Base-by-base conservation (phyloP, 78 protist species). In the Monosiga brevicollis region DNA sequence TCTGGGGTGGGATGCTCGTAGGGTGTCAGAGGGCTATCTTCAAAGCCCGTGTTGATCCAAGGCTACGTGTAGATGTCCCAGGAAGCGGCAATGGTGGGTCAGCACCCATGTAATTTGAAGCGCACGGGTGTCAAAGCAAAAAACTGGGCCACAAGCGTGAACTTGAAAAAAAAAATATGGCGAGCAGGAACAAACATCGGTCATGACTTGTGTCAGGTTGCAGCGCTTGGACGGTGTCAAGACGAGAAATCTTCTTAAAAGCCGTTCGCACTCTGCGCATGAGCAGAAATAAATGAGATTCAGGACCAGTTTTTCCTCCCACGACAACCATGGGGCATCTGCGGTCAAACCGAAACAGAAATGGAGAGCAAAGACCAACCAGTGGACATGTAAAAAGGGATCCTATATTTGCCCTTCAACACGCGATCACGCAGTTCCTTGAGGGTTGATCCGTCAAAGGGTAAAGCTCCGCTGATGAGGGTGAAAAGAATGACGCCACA, bases 371-470 rank as follows among this genome's bases (percentile, higher is more conserved):
- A 10, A 15, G 41, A 15, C 85, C 10, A 34, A 82, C 83, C 72
- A 9, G 88, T 77, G 0, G 90, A 84, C 43, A 93, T 41, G 71
- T 74, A 85, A 32, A 80, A 54, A 9, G 93, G 93, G 3, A 90
- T 55, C 1, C 80, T 26, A 76, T 89, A 93, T 39, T 87, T 84
- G 20, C 91, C 95, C 2, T 80, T 88, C 25, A 93, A 80, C 34
- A 97, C 95, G 83, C 93, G 93, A 80, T 90, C 90, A 86, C 95
- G 96, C 35, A 98, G 93, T 11, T 91, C 94, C 6, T 92, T 92
- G 54, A 97, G 92, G 82, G 88, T 87, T 2, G 87, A 90, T 26
- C 97, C 99, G 79, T 98, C 99, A 72, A 98, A 98, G 22, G 99
- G 99, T 43, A 98, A 91, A 36, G 86, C 49, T 11, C 99, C 99